Base-by-base conservation (phyloP, 257 asterid genomes). In the Anisodus tanguticus region DNA sequence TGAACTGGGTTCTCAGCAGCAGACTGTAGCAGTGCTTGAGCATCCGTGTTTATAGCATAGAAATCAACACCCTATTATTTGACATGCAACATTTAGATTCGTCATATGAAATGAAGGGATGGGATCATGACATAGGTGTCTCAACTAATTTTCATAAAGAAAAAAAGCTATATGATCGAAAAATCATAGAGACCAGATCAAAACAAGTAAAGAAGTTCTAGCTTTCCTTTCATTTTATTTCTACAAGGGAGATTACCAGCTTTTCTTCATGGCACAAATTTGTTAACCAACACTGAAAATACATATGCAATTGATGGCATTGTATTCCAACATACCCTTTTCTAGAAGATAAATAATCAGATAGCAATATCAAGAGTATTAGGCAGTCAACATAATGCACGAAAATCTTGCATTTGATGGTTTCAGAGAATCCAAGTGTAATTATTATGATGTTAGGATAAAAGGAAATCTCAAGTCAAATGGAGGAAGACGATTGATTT, bases 41-140 rank as follows among this genome's bases (percentile, higher is more conserved):
- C 91, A 91, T 97, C 99, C 19, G 99, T 97, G 91, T 95, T 97
- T 86, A 97, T 79, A 83, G 99, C 97, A 83, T 92, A 95, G 87
- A 97, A 97, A 88, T 97, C 98, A 87, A 97, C 98, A 88, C 99
- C 98, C 99, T 97, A 87, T 35, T 39, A 67, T 83, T 47, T 49
- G 86, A 63, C 72, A 82, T 45, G 15, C 62, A 85, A 70, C 51
- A 82, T 1, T 49, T 70, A 39, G 26, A 81, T 80, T 68, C 2
- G 71, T 85, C 86, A 80, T 60, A 58, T 55, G 67, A 88, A 85
- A 80, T 77, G 82, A 67, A 87, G 64, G 47, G 63, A 76, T 51
- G 31, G 31, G 49, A 77, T 77, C 64, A 51, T 53, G 26, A 53
- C 64, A 53, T 2, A 3, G 3, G 13, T 9, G 9, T 26, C 26